Conservation (phyloP, 2,329 filamentous ascomycete genomes). For the Alternaria triticina region DNA sequence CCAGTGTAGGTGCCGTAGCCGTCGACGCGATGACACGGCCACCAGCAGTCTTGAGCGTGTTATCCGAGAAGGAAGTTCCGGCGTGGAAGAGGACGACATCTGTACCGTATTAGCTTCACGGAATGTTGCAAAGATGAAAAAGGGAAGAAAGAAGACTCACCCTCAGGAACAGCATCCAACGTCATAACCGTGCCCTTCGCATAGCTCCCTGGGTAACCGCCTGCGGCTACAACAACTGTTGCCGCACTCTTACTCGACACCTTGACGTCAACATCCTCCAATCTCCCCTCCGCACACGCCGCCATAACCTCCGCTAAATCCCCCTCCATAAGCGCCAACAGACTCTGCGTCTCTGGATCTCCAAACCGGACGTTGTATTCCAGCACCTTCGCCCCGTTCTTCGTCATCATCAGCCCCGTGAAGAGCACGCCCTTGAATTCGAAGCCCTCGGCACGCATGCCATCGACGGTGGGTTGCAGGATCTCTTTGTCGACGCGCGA, state of each 20-base stretch:
- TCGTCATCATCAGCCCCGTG: slow-evolving; percentile 93
- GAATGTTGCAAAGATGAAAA: too few species aligned
- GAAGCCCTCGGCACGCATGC: slow-evolving; percentile 77
- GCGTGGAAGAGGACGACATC: slow-evolving; percentile 86
- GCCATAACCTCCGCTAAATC: slow-evolving; percentile 90
- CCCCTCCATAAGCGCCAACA: slow-evolving; percentile 81
- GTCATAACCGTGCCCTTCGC: slow-evolving; percentile 74
- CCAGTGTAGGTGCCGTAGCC: slow-evolving; percentile 75
- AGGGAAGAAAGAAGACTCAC: slow-evolving; percentile 47
- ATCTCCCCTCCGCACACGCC: slow-evolving; percentile 77
- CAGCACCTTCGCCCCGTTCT: slow-evolving; percentile 77
- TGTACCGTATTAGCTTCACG: slow-evolving; percentile 33
- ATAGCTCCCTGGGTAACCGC: slow-evolving; percentile 85
- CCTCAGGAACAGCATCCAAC: slow-evolving; percentile 59
- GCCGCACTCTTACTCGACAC: slow-evolving; percentile 76
- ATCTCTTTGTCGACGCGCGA: slow-evolving; percentile 80
- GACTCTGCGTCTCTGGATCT: slow-evolving; percentile 88
- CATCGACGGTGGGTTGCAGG: slow-evolving; percentile 86
- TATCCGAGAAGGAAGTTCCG: slow-evolving; percentile 72
- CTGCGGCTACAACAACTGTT: slow-evolving; percentile 92
- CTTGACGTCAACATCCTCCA: slow-evolving; percentile 72
- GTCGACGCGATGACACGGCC: slow-evolving; percentile 95
- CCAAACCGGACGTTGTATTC: slow-evolving; percentile 96
- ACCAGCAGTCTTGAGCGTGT: slow-evolving; percentile 75
- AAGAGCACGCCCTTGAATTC: slow-evolving; percentile 73